Conservation (phyloP, 352 stramenopile species). For the Phytophthora multivora region DNA sequence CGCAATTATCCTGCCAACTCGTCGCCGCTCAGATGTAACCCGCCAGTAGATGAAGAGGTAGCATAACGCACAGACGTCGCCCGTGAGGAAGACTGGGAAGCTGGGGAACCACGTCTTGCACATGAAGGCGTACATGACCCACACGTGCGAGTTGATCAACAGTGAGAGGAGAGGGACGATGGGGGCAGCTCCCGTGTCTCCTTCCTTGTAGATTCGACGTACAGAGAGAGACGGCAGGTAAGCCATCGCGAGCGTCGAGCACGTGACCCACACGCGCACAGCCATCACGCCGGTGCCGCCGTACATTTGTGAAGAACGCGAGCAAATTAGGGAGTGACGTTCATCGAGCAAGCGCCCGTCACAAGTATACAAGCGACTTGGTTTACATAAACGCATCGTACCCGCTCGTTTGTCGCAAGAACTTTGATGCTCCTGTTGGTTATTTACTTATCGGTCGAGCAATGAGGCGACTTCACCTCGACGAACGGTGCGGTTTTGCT, state of each 20-base stretch:
- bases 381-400: constrained; percentile 1
- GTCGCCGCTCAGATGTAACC: not conserved
- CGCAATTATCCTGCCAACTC: not conserved
- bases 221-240: not conserved
- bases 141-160: constrained; percentile 3
- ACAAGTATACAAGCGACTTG: not conserved
- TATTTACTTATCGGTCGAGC: not conserved
- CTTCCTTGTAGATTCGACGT: not conserved
- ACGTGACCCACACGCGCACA: constrained; percentile 1
- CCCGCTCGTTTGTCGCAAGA: not conserved
- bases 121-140: not conserved
- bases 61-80: not conserved
- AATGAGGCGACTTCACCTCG: constrained; percentile 4
- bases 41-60: not conserved
- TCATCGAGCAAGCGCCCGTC: not conserved
- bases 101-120: not conserved
- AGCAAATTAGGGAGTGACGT: not conserved
- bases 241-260: not conserved
- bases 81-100: not conserved
- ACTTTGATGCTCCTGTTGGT: not conserved
- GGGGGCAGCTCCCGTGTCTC: not conserved
- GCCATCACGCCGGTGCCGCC: not conserved
- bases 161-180: not conserved
- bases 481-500: constrained; percentile 10
- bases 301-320: not conserved